phyloP scores from a whole-genome alignment of 306 rosid genomes.

The Fragaria ananassa region DNA sequence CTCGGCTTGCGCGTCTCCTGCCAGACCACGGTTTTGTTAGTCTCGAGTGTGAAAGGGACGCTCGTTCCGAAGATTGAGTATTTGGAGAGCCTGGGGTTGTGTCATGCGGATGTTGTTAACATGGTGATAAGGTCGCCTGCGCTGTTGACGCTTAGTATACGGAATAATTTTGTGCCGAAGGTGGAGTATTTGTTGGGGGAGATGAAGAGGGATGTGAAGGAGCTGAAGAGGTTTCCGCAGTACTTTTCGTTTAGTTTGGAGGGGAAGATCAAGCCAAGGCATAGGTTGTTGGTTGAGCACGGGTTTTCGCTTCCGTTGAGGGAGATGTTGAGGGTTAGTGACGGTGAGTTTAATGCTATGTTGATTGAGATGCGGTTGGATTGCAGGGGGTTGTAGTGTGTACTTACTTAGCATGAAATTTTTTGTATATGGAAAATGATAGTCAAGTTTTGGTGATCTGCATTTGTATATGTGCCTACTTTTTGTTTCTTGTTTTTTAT shows the following conservation, averaged over 20 bases:
- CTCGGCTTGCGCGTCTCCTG: conserved; percentile 43
- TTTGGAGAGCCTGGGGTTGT: conserved; percentile 46
- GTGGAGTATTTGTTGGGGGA: conserved; percentile 55
- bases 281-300: conserved; percentile 37
- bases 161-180: conserved; percentile 55
- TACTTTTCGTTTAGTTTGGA: conserved; percentile 83
- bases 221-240: conserved; percentile 69
- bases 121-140: conserved; percentile 82
- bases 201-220: conserved; percentile 56
- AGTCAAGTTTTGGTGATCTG: background rate
- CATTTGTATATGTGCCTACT: background rate
- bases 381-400: conserved; percentile 15
- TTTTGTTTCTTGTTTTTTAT: background rate
- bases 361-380: conserved; percentile 49
- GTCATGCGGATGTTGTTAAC: conserved; percentile 40
- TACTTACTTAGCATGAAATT: conserved; percentile 5
- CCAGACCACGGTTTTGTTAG: conserved; percentile 41
- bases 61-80: conserved; percentile 45
- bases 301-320: conserved; percentile 51
- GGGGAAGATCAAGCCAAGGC: conserved; percentile 60
- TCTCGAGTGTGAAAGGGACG: conserved; percentile 43
- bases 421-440: background rate
- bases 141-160: conserved; percentile 55
- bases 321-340: conserved; percentile 62
- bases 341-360: conserved; percentile 54